These are phyloP conservation scores for Canna indica DNA, from an alignment of 176 grass and related monocot genomes.

Conservation along the genomic window DNA sequence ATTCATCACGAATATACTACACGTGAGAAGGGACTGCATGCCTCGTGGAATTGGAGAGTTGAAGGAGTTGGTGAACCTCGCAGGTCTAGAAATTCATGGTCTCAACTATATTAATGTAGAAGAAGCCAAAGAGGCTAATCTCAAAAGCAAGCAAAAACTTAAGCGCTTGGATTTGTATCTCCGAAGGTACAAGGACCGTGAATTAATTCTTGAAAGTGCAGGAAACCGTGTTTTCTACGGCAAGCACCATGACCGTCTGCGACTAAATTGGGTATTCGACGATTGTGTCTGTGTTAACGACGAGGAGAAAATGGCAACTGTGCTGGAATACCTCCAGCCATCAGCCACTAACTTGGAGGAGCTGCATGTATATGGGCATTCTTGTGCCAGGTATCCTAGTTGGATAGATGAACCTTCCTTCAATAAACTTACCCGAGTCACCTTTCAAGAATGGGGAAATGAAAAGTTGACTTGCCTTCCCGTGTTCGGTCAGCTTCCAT, in stretches of 20 bases:
- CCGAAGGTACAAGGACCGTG: neutral
- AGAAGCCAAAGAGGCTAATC: neutral
- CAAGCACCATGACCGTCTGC: too few species aligned
- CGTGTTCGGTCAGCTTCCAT: neutral
- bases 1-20: too few species aligned
- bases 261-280: neutral
- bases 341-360: neutral
- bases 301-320: neutral
- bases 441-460: neutral
- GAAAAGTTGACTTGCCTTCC: neutral
- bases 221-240: too few species aligned
- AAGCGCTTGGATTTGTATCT: neutral
- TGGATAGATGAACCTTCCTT: neutral
- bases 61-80: too few species aligned
- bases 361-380: neutral
- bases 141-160: slow-evolving; percentile 3
- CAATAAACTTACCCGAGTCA: neutral
- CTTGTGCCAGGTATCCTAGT: neutral
- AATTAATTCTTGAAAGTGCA: too few species aligned
- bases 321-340: neutral
- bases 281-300: neutral
- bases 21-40: too few species aligned
- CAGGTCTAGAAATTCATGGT: neutral
- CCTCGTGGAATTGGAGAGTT: too few species aligned
- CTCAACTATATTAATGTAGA: neutral